Percentiles rank a stretch among this genome's conserved stretches.
These are phyloP conservation scores for Stemphylium vesicarium DNA, from an alignment of 2,329 filamentous ascomycete genomes.

Conservation along the genomic window DNA sequence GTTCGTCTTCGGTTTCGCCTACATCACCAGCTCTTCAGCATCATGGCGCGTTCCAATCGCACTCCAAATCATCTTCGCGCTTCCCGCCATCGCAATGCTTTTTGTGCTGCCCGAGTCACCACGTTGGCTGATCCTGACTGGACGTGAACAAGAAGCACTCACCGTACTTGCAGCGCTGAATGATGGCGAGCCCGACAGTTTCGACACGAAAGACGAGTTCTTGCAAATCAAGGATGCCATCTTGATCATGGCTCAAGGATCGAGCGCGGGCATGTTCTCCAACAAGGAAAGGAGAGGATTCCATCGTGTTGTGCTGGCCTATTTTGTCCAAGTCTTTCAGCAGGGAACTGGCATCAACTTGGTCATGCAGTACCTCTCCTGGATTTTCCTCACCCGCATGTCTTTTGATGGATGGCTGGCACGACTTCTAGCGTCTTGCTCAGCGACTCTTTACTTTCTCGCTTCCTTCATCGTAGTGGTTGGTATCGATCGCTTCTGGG, in stretches of 20 bases:
- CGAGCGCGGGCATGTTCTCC: constrained; percentile 28
- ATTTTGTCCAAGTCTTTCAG: constrained; percentile 53
- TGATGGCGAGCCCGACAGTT: constrained; percentile 31
- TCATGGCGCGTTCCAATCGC: constrained; percentile 63
- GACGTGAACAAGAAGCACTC: constrained; percentile 55
- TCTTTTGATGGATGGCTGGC: constrained; percentile 55
- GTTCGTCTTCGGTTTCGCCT: constrained; percentile 61
- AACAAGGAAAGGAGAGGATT: constrained; percentile 49
- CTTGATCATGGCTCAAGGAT: constrained; percentile 39
- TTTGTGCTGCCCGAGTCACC: constrained; percentile 63
- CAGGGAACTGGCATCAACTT: constrained; percentile 48
- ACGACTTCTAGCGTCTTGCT: constrained; percentile 46
- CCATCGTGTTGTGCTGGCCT: constrained; percentile 52
- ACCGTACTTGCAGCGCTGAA: constrained; percentile 41
- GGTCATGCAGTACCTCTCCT: constrained; percentile 51
- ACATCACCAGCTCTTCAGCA: constrained; percentile 42
- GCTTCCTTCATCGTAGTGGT: constrained; percentile 47
- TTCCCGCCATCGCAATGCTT: constrained; percentile 60
- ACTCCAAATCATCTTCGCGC: constrained; percentile 64
- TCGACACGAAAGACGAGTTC: constrained; percentile 49
- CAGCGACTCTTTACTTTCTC: constrained; percentile 47
- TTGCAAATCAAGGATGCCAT: constrained; percentile 47
- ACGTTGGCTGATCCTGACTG: constrained; percentile 64
- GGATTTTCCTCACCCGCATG: constrained; percentile 60
- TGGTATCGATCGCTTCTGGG: constrained; percentile 48